These are phyloP conservation scores for Pythium aquatile DNA, from an alignment of 352 stramenopile genomes.

Conservation along the genomic window DNA sequence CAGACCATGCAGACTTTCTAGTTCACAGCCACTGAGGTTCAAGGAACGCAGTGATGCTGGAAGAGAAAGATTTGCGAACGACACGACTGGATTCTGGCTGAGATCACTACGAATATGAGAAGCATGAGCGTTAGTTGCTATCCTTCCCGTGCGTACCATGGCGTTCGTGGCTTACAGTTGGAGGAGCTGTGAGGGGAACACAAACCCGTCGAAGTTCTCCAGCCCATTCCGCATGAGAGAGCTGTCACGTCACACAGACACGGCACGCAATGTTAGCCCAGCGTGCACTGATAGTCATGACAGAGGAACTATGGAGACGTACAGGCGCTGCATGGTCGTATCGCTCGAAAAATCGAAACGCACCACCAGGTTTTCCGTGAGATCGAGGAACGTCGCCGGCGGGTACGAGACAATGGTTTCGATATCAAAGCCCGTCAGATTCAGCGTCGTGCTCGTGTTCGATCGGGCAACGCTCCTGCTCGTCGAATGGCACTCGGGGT, in stretches of 20 bases:
- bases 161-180: slow-evolving; percentile 13
- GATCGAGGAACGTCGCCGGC: neutral
- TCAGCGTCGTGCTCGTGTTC: neutral
- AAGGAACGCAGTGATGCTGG: slow-evolving; percentile 6
- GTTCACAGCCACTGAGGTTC: slow-evolving; percentile 9
- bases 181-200: slow-evolving; percentile 13
- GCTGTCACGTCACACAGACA: neutral
- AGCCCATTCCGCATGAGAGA: slow-evolving; percentile 6
- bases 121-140: too few relatives aligned
- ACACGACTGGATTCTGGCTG: slow-evolving; percentile 11
- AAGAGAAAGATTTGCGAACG: neutral
- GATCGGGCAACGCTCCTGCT: neutral
- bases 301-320: neutral
- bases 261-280: too few relatives aligned
- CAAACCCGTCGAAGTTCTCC: slow-evolving; percentile 8
- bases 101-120: slow-evolving; percentile 8
- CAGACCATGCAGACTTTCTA: slow-evolving; percentile 7
- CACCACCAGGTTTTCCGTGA: slow-evolving; percentile 5
- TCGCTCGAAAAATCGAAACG: slow-evolving; percentile 4
- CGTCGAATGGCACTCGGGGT: neutral
- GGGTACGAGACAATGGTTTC: slow-evolving; percentile 14
- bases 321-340: neutral
- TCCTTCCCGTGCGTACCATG: neutral
- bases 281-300: too few relatives aligned
- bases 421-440: slow-evolving; percentile 10